Evolutionary conservation across 2,329 filamentous ascomycete genomes (phyloP), one percentile per base, ranked within the genome.

Genomic region (Fusarium guadeloupense): DNA sequence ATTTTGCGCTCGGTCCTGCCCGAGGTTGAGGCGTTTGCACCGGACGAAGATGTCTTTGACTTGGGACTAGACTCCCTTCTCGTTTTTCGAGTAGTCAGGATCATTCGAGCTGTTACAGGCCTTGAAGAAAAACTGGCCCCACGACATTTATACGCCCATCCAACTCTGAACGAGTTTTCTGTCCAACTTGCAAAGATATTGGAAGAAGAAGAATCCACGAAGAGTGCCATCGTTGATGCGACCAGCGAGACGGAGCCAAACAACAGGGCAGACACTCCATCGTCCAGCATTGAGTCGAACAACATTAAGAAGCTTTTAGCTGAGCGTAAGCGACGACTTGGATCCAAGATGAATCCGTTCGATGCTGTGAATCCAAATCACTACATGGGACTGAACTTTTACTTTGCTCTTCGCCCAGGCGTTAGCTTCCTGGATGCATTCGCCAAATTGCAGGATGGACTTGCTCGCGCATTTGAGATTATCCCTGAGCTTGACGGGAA

Each of bases 401-500:
- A 74, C 66, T 71, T 78, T n/a, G 66, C 76, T 1, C 61, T 78
- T 0, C 64, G 38, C 0, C 42, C 63, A 6, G 72, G 56, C 0
- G 60, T 64, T 13, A 53, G 21, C 7, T 74, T 71, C 21, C 59
- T 74, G 26, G 45, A 74, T 5, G 69, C 63, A 0, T 78, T 77
- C 39, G 47, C 44, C 0, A 69, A 67, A 13, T 50, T 78, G 6
- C 74, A 75, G 41, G 54, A 66, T 4, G 76, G 76, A 3, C 71
- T 78, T 5, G 63, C 64, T 13, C 71, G 70, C 19, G 73, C 74
- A 4, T 64, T 78, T 4, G 64, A 74, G 2, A 52, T 77, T 46
- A 74, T 78, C 12, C 75, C 76, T 6, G 74, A 67, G 14, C 70
- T 78, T 0, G 66, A 67, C 1, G 76, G 76, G n/a, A 73, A 70